Evolutionary conservation across 441 rosid genomes (phyloP).

Genomic region (Populus hybrid): DNA sequence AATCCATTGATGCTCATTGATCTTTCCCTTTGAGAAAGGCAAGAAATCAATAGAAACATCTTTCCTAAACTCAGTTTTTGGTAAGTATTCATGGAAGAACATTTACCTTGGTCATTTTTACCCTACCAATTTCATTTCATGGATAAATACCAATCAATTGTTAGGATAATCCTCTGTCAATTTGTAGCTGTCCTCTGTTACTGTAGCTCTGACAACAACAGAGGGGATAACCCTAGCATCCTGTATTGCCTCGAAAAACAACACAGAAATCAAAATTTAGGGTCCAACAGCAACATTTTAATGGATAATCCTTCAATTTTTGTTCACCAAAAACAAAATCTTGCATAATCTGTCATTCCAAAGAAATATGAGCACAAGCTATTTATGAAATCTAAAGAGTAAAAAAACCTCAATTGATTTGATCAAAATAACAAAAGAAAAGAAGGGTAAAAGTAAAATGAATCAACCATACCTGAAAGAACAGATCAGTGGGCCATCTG

Average conservation of each 20-base stretch:
- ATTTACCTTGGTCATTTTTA: neutral
- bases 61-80: neutral
- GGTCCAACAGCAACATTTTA: neutral
- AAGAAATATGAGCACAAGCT: neutral
- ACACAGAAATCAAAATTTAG: no score
- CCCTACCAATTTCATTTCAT: neutral
- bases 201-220: neutral
- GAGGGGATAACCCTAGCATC: neutral
- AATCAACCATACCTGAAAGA: conserved; percentile 48
- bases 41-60: neutral
- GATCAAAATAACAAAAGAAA: neutral
- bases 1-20: neutral
- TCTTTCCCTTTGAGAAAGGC: neutral
- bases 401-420: neutral
- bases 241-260: neutral
- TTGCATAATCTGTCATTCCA: neutral
- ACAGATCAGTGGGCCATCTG: conserved; percentile 58
- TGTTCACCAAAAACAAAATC: neutral
- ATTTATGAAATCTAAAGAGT: neutral
- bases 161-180: no score
- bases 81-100: neutral
- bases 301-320: neutral
- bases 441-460: neutral
- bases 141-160: neutral
- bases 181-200: neutral